phyloP scores from a whole-genome alignment of 495 filamentous ascomycete species.

The Viridothelium virens region DNA sequence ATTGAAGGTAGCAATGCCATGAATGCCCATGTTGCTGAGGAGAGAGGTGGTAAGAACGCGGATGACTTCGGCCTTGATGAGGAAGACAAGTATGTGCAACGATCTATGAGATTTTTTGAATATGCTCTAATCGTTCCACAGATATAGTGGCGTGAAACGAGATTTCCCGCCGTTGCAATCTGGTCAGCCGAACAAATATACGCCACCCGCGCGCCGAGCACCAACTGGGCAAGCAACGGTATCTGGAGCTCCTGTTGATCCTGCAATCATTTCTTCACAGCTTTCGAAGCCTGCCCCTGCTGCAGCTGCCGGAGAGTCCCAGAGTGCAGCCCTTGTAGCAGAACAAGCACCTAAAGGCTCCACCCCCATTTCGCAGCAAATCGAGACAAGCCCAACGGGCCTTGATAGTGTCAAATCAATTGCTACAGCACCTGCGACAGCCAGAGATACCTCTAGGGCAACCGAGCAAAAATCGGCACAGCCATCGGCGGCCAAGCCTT shows the following conservation, averaged over 20 bases:
- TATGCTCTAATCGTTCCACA: constrained; percentile 37
- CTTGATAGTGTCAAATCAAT: background rate
- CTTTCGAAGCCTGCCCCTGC: constrained; percentile 47
- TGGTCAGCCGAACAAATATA: constrained; percentile 69
- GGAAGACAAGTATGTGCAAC: constrained; percentile 68
- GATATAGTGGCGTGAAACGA: constrained; percentile 86
- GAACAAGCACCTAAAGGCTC: constrained; percentile 26
- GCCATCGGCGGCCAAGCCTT: constrained; percentile 2
- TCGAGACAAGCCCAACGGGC: background rate
- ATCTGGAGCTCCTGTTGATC: constrained; percentile 64
- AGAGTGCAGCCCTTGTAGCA: background rate
- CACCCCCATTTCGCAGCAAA: constrained; percentile 3
- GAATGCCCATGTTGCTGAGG: constrained; percentile 80
- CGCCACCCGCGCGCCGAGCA: constrained; percentile 75
- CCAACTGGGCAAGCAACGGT: constrained; percentile 65
- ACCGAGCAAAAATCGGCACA: background rate
- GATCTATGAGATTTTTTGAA: constrained; percentile 16
- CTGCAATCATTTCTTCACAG: constrained; percentile 74
- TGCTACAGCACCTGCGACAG: constrained; percentile 3
- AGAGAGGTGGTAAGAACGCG: constrained; percentile 61
- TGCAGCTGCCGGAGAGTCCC: background rate
- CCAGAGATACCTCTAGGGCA: background rate
- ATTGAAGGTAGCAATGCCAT: constrained; percentile 64
- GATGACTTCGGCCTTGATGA: constrained; percentile 69
- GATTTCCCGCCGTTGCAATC: constrained; percentile 61